These are phyloP conservation scores for Saccharomyces hybrid DNA, from an alignment of 1,139 yeast genomes.

Conservation along the genomic window DNA sequence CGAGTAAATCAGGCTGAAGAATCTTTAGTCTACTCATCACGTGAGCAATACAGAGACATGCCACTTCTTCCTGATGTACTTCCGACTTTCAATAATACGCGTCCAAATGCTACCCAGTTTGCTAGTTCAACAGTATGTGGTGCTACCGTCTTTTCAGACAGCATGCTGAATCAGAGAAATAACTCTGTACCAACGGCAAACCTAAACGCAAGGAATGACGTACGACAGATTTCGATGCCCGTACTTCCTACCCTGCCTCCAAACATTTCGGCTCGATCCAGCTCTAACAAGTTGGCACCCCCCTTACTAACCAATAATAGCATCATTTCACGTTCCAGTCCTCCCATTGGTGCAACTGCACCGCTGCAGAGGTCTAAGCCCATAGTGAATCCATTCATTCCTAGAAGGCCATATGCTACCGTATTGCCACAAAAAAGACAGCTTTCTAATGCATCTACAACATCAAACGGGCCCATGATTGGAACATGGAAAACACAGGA, in stretches of 20 bases:
- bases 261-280: not conserved
- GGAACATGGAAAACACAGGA: not conserved
- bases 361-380: conserved; percentile 9
- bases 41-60: not conserved
- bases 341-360: not conserved
- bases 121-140: not conserved
- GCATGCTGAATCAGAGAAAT: not conserved
- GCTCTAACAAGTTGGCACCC: not conserved
- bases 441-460: conserved; percentile 9
- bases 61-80: not conserved
- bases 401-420: conserved; percentile 16
- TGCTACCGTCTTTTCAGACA: not conserved
- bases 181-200: not conserved
- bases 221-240: not conserved
- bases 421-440: conserved; percentile 23
- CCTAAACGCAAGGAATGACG: not conserved
- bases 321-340: not conserved
- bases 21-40: not conserved
- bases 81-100: not conserved
- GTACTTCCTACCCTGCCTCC: not conserved
- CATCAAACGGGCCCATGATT: not conserved
- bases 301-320: not conserved
- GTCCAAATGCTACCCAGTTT: not conserved
- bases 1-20: not conserved
- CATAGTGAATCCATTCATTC: conserved; percentile 22